Conservation (phyloP, 2,329 filamentous ascomycete genomes). For the Zasmidium citrigriseum region DNA sequence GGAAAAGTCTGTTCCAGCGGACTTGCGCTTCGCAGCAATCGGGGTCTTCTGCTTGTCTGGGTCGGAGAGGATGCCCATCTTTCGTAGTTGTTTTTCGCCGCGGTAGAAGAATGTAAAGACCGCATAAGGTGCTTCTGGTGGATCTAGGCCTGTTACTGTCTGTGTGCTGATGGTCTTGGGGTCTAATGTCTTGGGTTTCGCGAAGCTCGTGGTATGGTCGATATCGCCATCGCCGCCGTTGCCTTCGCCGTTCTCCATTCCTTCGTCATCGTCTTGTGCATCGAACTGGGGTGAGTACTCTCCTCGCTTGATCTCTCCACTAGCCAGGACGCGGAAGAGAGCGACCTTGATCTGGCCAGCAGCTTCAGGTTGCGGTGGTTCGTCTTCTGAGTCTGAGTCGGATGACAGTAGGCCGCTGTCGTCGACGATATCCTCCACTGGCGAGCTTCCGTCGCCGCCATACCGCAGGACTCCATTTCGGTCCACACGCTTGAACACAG, state of each 20-base stretch:
- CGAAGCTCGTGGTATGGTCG: conserved; percentile 96
- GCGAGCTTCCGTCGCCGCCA: conserved; percentile 72
- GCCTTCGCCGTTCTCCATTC: conserved; percentile 53
- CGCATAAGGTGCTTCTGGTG: conserved; percentile 92
- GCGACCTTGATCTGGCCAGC: conserved; percentile 98
- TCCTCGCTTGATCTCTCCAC: conserved; percentile 94
- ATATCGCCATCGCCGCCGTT: conserved; percentile 77
- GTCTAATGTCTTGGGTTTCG: conserved; percentile 92
- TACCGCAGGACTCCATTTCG: conserved; percentile 71
- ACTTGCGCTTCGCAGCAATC: conserved; percentile 67
- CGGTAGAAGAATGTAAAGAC: conserved; percentile 98
- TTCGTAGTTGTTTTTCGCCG: conserved; percentile 90
- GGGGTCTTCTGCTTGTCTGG: conserved; percentile 62
- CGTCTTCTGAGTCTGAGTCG: conserved; percentile 72
- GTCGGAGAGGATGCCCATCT: conserved; percentile 84
- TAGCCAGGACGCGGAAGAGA: conserved; percentile 91
- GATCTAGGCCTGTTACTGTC: conserved; percentile 97
- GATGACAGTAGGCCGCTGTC: conserved; percentile 66
- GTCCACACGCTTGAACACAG: conserved; percentile 36
- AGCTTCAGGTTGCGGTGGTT: conserved; percentile 85
- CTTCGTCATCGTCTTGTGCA: conserved; percentile 90
- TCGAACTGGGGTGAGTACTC: conserved; percentile 98
- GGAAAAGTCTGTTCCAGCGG: conserved; percentile 80
- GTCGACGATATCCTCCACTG: conserved; percentile 69
- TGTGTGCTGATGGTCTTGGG: conserved; percentile 98